Percentiles rank a stretch among this genome's conserved stretches.
phyloP scores from a whole-genome alignment of 352 stramenopile species.

The Pythium oligandrum region DNA sequence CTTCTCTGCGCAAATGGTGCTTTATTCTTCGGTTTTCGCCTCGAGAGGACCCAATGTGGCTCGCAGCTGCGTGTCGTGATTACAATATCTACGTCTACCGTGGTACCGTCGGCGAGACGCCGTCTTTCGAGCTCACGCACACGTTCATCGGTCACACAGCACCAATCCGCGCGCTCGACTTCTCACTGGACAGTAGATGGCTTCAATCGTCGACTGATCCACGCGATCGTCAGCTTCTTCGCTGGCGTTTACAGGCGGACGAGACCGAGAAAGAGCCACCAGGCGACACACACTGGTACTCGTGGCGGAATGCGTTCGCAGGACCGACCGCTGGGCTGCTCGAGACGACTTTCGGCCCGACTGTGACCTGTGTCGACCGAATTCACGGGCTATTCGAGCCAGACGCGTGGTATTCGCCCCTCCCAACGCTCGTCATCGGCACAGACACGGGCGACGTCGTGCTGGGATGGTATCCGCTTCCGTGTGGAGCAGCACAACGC shows the following conservation, averaged over 20 bases:
- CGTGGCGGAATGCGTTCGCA: slow-evolving; percentile 49
- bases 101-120: slow-evolving; percentile 4
- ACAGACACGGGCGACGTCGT: slow-evolving; percentile 50
- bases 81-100: slow-evolving; percentile 76
- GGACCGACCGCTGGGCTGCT: slow-evolving; percentile 41
- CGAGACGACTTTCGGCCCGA: slow-evolving; percentile 21
- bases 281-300: slow-evolving; percentile 22
- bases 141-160: slow-evolving; percentile 64
- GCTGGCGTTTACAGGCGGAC: slow-evolving; percentile 45
- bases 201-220: slow-evolving; percentile 60
- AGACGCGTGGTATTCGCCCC: slow-evolving; percentile 31
- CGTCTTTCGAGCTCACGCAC: slow-evolving; percentile 36
- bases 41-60: slow-evolving; percentile 10
- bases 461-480: slow-evolving; percentile 67
- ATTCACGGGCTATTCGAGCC: background rate
- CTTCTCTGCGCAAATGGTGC: slow-evolving; percentile 39
- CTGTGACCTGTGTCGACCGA: background rate
- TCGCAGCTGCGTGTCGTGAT: slow-evolving; percentile 57
- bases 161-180: slow-evolving; percentile 64
- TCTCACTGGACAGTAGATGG: slow-evolving; percentile 47
- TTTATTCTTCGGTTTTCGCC: slow-evolving; percentile 47
- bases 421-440: slow-evolving; percentile 43
- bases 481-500: slow-evolving; percentile 22
- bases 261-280: background rate
- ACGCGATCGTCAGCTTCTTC: slow-evolving; percentile 55